Evolutionary conservation across 2,329 filamentous ascomycete species (phyloP).

Genomic region (Hypocrella siamensis): DNA sequence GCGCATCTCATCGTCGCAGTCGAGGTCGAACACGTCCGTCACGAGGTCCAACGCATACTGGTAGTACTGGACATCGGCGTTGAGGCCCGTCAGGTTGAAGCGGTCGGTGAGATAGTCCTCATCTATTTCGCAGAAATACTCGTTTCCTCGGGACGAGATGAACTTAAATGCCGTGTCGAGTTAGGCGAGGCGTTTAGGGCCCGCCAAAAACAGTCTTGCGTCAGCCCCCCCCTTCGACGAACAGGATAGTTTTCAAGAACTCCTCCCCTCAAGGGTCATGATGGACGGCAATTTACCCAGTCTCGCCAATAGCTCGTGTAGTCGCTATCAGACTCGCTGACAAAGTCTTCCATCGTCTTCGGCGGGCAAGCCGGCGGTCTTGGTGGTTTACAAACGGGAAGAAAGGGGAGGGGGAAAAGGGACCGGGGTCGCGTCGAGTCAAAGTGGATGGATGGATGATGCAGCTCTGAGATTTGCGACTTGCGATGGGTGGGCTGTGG

Average conservation of each 20-base stretch:
- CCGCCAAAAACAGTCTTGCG: not conserved
- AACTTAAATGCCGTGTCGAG: too few species aligned
- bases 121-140: constrained; percentile 99
- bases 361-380: constrained; percentile 2
- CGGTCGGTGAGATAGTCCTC: constrained; percentile 96
- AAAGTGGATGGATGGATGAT: too few species aligned
- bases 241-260: not conserved
- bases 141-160: constrained; percentile 91
- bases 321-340: constrained; percentile 94
- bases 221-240: not conserved
- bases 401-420: not conserved
- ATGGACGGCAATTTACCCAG: constrained; percentile 62
- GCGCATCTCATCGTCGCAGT: constrained; percentile 96
- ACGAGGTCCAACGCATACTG: constrained; percentile 96
- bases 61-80: constrained; percentile 96
- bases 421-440: not conserved
- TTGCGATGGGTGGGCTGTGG: too few species aligned
- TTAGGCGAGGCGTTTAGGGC: too few species aligned
- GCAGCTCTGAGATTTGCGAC: too few species aligned
- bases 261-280: too few species aligned
- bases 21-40: constrained; percentile 95
- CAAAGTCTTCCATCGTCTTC: constrained; percentile 80
- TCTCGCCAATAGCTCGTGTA: constrained; percentile 99
- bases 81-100: constrained; percentile 94
- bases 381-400: not conserved